Evolutionary conservation across 768 basidiomycete genomes (phyloP), one percentile per base, ranked within the genome.

Genomic region (Serendipita vermifera): DNA sequence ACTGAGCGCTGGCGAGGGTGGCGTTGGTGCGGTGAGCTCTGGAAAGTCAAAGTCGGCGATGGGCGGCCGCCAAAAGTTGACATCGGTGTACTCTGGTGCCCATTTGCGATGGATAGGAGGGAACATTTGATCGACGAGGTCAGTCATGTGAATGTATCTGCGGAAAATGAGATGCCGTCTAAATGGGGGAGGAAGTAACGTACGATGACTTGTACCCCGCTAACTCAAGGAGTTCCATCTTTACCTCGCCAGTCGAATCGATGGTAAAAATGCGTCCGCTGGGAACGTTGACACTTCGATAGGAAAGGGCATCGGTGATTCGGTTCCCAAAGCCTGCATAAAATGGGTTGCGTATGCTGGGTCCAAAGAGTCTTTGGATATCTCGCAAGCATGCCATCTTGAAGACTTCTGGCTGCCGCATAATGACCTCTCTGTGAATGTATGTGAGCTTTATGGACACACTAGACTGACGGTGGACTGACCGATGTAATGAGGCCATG

Each of bases 111-210:
- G 78, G 56, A 98, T 91, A 0, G 94, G 90, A 32, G 96, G 96
- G 73, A 99, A 99, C 83, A 96, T 93, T 70, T 96, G 93, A 71
- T 99, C 93, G 14, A 99, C 96, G n/a, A 99, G 79, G 68, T 98
- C 93, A 5, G 93, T 94, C 90, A 98, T 93, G 66, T 93, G 88
- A 58, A 97, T 97, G 68, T 98, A 98, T 55, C 91, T 92, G 55
- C 7, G 60, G 31, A 36, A 55, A 61, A 27, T 61, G 61, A 31
- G 17, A 29, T 15, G 32, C 32, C 15, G 32, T 22, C 46, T 27
- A 13, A 31, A 51, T 22, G 11, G n/a, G 32, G 11, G 33, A 5
- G 14, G 24, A 27, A 14, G 51, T 2, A 5, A 75, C 85, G 63
- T 63, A 93, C 82, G 89, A 91, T 15, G 91, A 94, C 66, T 93